Evolutionary conservation across 2,329 filamentous ascomycete genomes (phyloP).

Genomic region (Plectosphaerella cucumerina): DNA sequence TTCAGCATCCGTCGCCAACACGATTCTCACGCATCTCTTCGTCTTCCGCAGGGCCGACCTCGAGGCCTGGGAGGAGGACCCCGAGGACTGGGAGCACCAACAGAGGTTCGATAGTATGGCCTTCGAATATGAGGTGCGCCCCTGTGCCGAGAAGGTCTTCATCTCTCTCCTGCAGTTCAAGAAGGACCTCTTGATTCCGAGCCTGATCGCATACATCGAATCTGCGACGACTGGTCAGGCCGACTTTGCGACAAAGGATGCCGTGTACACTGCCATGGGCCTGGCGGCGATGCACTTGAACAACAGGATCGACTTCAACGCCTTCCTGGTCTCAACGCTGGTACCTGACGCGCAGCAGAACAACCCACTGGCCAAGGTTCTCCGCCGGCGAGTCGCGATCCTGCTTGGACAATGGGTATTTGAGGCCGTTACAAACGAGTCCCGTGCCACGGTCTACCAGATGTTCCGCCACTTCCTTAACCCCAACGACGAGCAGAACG

Average conservation of each 20-base stretch:
- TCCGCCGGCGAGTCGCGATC: constrained; percentile 84
- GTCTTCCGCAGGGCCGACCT: constrained; percentile 82
- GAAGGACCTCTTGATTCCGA: constrained; percentile 74
- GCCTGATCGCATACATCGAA: constrained; percentile 78
- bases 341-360: constrained; percentile 70
- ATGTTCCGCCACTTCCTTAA: constrained; percentile 86
- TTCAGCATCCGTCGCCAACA: constrained; percentile 76
- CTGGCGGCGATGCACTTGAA: constrained; percentile 75
- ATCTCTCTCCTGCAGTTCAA: constrained; percentile 86
- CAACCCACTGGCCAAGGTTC: constrained; percentile 65
- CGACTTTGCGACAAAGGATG: constrained; percentile 83
- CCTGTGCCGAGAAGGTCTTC: constrained; percentile 91
- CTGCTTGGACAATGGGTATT: constrained; percentile 86
- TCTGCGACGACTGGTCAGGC: constrained; percentile 62
- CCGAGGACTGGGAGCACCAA: constrained; percentile 90
- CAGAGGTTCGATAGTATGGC: constrained; percentile 81
- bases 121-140: constrained; percentile 88
- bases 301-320: constrained; percentile 76
- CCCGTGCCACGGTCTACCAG: constrained; percentile 73
- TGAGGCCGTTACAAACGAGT: constrained; percentile 66
- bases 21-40: constrained; percentile 83
- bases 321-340: constrained; percentile 70
- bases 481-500: constrained; percentile 72
- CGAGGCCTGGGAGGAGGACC: constrained; percentile 88
- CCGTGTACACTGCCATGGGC: constrained; percentile 89